Percentiles rank a stretch among this genome's conserved stretches.
Evolutionary conservation across 441 rosid genomes (phyloP).

Genomic region (Populus trichocarpa): DNA sequence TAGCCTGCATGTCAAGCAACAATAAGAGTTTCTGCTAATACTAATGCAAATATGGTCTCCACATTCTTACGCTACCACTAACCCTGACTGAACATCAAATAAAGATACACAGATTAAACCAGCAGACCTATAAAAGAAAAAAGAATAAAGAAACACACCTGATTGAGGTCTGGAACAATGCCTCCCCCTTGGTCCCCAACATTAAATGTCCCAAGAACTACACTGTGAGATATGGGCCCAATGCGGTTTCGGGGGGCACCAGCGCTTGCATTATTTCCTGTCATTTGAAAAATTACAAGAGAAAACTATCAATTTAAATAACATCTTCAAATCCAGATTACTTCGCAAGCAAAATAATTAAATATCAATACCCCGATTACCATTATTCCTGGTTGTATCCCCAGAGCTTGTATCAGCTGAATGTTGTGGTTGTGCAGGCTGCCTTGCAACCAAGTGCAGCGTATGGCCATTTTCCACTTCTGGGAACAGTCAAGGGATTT

Average conservation of each 20-base stretch:
- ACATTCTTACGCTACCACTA: neutral
- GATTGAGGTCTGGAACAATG: constrained; percentile 53
- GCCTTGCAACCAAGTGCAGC: constrained; percentile 87
- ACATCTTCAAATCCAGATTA: constrained; percentile 5
- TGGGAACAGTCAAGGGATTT: constrained; percentile 48
- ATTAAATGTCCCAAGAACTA: constrained; percentile 82
- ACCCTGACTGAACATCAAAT: constrained; percentile 10
- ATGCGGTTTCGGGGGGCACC: constrained; percentile 54
- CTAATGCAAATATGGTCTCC: constrained; percentile 3
- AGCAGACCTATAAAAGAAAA: neutral
- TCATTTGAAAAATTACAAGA: constrained; percentile 7
- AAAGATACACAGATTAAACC: constrained; percentile 5
- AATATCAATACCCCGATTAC: constrained; percentile 40
- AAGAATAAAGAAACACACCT: constrained; percentile 38
- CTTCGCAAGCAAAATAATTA: constrained; percentile 15
- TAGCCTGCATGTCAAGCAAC: constrained; percentile 50
- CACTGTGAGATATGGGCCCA: constrained; percentile 80
- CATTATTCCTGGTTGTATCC: constrained; percentile 47
- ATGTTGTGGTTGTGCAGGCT: constrained; percentile 55
- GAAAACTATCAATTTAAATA: neutral
- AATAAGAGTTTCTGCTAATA: constrained; percentile 1
- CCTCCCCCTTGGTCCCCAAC: constrained; percentile 85
- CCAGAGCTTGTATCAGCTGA: constrained; percentile 51
- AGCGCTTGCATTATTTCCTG: constrained; percentile 56
- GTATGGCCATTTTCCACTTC: constrained; percentile 97